phyloP scores from a whole-genome alignment of 176 grass and related monocot genomes.

The Oryza meyeriana region DNA sequence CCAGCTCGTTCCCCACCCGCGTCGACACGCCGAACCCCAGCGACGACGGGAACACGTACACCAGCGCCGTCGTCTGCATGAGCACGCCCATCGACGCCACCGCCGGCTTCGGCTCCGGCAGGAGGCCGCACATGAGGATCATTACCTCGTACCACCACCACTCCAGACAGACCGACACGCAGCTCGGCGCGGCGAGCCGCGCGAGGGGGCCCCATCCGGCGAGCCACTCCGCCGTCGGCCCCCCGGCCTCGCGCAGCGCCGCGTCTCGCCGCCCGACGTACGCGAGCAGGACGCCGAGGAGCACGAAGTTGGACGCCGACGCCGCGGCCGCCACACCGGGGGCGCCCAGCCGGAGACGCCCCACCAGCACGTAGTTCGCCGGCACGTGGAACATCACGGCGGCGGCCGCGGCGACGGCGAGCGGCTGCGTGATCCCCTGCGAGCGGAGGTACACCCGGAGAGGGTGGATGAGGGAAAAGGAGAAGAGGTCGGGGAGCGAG shows the following conservation, averaged over 20 bases:
- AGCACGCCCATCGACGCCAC: conserved; percentile 98
- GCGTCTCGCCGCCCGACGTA: conserved; percentile 35
- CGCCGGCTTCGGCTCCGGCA: conserved; percentile 72
- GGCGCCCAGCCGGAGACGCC: conserved; percentile 49
- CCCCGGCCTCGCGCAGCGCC: conserved; percentile 15
- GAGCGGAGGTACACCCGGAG: conserved; percentile 93
- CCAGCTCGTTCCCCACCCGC: conserved; percentile 92
- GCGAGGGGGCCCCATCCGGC: conserved; percentile 64
- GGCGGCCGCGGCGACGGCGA: conserved; percentile 47
- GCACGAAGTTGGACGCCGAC: conserved; percentile 70
- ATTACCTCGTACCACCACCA: conserved; percentile 99
- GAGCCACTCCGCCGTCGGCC: conserved; percentile 51
- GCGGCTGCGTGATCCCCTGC: conserved; percentile 72
- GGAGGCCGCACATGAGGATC: conserved; percentile 90
- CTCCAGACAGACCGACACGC: conserved; percentile 87
- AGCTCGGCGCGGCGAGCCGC: conserved; percentile 70
- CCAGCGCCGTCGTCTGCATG: conserved; percentile 94
- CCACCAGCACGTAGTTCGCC: conserved; percentile 66
- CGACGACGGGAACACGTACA: conserved; percentile 94
- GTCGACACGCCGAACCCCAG: conserved; percentile 76
- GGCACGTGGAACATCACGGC: conserved; percentile 59
- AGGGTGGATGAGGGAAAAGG: conserved; percentile 89
- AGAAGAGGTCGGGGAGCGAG: conserved; percentile 84
- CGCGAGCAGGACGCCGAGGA: conserved; percentile 49
- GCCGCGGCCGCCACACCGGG: conserved; percentile 68